Percentiles rank a stretch among this genome's conserved stretches.
Conservation (phyloP, 371 early-diverging fungal species). For the Batkoa obscura region DNA sequence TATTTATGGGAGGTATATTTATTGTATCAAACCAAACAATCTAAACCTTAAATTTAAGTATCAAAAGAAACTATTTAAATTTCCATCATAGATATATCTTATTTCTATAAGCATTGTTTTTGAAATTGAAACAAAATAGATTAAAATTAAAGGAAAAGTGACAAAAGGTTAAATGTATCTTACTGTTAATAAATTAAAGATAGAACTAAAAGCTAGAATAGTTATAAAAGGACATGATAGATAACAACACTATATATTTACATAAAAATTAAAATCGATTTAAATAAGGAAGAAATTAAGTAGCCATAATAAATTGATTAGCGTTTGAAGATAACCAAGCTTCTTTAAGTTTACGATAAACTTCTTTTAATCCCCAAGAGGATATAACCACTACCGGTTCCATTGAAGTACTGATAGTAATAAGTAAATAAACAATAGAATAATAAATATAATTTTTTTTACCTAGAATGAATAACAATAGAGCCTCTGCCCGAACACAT, state of each 20-base stretch:
- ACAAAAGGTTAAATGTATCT: too few relatives aligned
- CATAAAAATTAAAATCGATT: neutral
- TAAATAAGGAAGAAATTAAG: neutral
- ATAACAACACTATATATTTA: neutral
- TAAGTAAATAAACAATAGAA: neutral
- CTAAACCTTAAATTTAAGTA: too few relatives aligned
- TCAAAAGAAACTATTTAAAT: too few relatives aligned
- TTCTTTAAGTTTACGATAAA: slow-evolving; percentile 1
- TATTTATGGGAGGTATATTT: too few relatives aligned
- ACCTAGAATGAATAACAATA: slow-evolving; percentile 4
- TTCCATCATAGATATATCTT: too few relatives aligned
- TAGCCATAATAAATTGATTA: slow-evolving; percentile 4
- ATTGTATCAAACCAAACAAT: too few relatives aligned
- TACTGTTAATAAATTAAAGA: too few relatives aligned
- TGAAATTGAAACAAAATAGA: too few relatives aligned
- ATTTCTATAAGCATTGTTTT: too few relatives aligned
- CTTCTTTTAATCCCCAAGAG: neutral
- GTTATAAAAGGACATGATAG: too few relatives aligned
- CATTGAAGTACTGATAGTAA: neutral
- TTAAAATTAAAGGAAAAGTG: too few relatives aligned
- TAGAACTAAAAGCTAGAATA: too few relatives aligned
- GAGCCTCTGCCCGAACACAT: slow-evolving; percentile 2
- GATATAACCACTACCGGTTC: neutral
- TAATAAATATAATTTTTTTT: neutral
- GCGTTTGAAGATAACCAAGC: slow-evolving; percentile 3